Percentiles rank a stretch among this genome's conserved stretches.
phyloP scores from a whole-genome alignment of 2,329 filamentous ascomycete genomes.

The Zalaria sp. region DNA sequence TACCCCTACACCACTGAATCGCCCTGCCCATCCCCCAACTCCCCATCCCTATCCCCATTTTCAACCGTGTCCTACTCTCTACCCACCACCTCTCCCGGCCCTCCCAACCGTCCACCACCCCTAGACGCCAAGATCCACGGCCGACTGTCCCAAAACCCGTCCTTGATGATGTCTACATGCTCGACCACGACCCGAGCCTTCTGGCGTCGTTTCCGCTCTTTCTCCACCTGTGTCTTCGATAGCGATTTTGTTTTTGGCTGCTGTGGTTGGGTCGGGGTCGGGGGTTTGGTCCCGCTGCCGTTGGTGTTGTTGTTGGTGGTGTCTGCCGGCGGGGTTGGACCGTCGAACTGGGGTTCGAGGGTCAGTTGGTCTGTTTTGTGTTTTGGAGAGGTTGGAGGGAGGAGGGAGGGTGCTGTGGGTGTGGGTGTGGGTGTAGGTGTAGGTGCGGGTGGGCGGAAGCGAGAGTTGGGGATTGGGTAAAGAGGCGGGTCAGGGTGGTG shows the following conservation, averaged over 20 bases:
- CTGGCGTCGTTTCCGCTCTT: slow-evolving; percentile 62
- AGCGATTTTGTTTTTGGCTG: slow-evolving; percentile 29
- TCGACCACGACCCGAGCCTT: slow-evolving; percentile 73
- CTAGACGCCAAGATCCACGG: slow-evolving; percentile 36
- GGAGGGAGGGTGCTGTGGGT: background rate
- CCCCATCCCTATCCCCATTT: too few relatives aligned
- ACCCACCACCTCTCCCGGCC: too few relatives aligned
- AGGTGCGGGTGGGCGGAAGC: background rate
- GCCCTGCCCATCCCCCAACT: too few relatives aligned
- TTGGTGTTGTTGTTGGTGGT: background rate
- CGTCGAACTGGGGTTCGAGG: background rate
- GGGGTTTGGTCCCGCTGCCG: slow-evolving; percentile 5
- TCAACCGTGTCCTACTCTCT: too few relatives aligned
- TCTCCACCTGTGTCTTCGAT: slow-evolving; percentile 72
- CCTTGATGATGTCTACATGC: slow-evolving; percentile 87
- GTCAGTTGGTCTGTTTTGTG: too few relatives aligned
- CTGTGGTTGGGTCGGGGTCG: slow-evolving; percentile 8
- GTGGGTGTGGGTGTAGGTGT: background rate
- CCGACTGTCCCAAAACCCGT: slow-evolving; percentile 80
- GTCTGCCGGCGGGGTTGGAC: background rate
- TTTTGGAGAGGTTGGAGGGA: too few relatives aligned
- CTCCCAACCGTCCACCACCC: background rate
- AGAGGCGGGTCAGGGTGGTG: too few relatives aligned
- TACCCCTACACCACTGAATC: too few relatives aligned
- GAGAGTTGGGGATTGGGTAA: background rate